Conservation (phyloP, 208 protist species). For the Herpetomonas tarakana region DNA sequence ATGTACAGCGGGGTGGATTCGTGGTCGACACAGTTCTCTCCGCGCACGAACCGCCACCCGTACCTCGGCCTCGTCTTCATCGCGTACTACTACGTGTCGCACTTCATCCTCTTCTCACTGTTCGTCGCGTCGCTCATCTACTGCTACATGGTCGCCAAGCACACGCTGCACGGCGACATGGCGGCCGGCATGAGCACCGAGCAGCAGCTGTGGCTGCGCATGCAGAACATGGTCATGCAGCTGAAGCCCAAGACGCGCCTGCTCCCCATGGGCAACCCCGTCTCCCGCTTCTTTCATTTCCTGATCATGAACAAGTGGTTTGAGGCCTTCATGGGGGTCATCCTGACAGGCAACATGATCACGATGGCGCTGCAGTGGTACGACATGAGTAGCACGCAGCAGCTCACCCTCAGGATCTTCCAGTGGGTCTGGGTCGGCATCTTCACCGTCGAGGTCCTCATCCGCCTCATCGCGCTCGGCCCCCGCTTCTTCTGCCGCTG, state of each 20-base stretch:
- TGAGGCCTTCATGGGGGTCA: slow-evolving; percentile 63
- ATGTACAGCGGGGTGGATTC: slow-evolving; percentile 85
- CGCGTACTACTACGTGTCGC: slow-evolving; percentile 87
- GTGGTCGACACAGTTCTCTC: slow-evolving; percentile 40
- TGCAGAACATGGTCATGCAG: slow-evolving; percentile 69
- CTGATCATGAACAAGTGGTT: slow-evolving; percentile 49
- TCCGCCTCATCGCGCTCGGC: slow-evolving; percentile 76
- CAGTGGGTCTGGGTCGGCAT: slow-evolving; percentile 86
- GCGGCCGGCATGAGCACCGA: slow-evolving; percentile 57
- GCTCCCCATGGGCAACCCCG: slow-evolving; percentile 45
- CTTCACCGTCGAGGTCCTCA: slow-evolving; percentile 84
- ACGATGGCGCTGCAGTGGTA: slow-evolving; percentile 90
- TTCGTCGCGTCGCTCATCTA: slow-evolving; percentile 89
- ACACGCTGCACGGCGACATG: slow-evolving; percentile 40
- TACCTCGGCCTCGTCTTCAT: slow-evolving; percentile 87
- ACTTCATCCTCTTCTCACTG: slow-evolving; percentile 89
- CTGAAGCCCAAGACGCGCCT: slow-evolving; percentile 56
- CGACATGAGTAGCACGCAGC: slow-evolving; percentile 44
- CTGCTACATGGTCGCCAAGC: slow-evolving; percentile 79
- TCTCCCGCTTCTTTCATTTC: slow-evolving; percentile 59
- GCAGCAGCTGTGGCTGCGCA: slow-evolving; percentile 78
- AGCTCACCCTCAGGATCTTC: slow-evolving; percentile 41
- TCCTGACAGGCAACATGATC: slow-evolving; percentile 76
- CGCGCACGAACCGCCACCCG: slow-evolving; percentile 50
- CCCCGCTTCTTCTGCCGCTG: slow-evolving; percentile 72